Evolutionary conservation across 2,329 filamentous ascomycete genomes (phyloP).

Genomic region (Onygenales sp.): DNA sequence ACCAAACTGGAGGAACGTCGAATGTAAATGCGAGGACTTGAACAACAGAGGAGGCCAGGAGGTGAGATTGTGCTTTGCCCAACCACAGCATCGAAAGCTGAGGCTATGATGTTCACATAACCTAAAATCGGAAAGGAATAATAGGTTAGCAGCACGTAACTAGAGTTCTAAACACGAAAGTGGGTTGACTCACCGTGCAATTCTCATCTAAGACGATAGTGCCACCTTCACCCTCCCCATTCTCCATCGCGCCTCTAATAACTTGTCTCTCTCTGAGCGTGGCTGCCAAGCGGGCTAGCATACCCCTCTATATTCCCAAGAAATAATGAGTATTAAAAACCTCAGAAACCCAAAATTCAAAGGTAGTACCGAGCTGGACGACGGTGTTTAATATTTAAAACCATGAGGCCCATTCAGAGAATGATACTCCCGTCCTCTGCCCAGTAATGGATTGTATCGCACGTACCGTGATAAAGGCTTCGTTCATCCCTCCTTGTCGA

Average conservation of each 20-base stretch:
- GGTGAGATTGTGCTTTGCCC: neutral
- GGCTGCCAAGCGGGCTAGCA: constrained; percentile 37
- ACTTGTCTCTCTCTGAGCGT: constrained; percentile 31
- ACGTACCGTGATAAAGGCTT: constrained; percentile 48
- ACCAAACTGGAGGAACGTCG: too few relatives aligned
- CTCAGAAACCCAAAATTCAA: neutral
- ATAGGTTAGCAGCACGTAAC: neutral
- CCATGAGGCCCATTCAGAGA: constrained; percentile 16
- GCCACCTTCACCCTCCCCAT: constrained; percentile 18
- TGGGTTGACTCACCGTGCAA: constrained; percentile 29
- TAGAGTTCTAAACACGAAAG: too few relatives aligned
- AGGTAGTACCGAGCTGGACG: neutral
- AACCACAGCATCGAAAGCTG: neutral
- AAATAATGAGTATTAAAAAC: constrained; percentile 10
- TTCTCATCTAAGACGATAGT: constrained; percentile 36
- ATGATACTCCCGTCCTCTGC: constrained; percentile 13
- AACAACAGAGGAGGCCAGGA: neutral
- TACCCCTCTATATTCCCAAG: constrained; percentile 30
- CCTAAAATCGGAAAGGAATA: constrained; percentile 1
- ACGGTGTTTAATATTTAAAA: constrained; percentile 6
- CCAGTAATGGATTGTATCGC: constrained; percentile 14
- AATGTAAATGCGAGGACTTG: too few relatives aligned
- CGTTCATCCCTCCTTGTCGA: constrained; percentile 47
- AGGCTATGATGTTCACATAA: constrained; percentile 5
- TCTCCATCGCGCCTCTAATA: constrained; percentile 10